Percentiles rank a stretch among this genome's conserved stretches.
These are phyloP conservation scores for Chondrus crispus DNA, from an alignment of 23 red algal species.

Conservation along the genomic window DNA sequence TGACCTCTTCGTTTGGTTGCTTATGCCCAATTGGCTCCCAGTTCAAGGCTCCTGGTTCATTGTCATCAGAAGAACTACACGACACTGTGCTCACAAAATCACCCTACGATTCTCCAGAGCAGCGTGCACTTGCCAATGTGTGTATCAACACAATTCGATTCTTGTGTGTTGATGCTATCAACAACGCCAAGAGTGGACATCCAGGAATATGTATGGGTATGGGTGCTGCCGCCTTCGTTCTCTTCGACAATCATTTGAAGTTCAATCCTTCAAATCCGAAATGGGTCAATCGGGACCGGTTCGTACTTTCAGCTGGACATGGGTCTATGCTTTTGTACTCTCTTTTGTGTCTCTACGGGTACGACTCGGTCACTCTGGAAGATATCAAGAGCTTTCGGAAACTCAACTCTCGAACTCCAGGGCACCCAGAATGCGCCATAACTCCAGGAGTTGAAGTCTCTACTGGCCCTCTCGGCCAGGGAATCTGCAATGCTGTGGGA, in stretches of 20 bases:
- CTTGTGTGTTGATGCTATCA: slow-evolving; percentile 85
- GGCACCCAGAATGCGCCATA: slow-evolving; percentile 88
- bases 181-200: slow-evolving; percentile 88
- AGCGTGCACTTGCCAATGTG: slow-evolving; percentile 46
- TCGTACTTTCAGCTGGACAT: slow-evolving; percentile 89
- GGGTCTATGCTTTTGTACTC: slow-evolving; percentile 96
- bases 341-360: slow-evolving; percentile 85
- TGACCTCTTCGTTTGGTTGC: too few species aligned
- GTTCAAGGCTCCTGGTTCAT: too few species aligned
- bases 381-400: slow-evolving; percentile 90
- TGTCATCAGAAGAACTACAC: too few species aligned
- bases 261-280: slow-evolving; percentile 91
- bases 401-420: slow-evolving; percentile 66
- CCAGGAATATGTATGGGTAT: slow-evolving; percentile 93
- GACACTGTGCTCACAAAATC: too few species aligned
- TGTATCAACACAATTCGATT: slow-evolving; percentile 94
- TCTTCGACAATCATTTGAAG: slow-evolving; percentile 90
- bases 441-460: slow-evolving; percentile 82
- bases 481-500: slow-evolving; percentile 89
- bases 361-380: slow-evolving; percentile 73
- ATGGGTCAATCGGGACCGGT: slow-evolving; percentile 91
- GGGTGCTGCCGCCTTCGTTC: slow-evolving; percentile 78
- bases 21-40: too few species aligned
- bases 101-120: slow-evolving; percentile 3
- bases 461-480: slow-evolving; percentile 91